A percentile compares a stretch with the other conserved stretches of the same genome.
Evolutionary conservation across 805 yeast genomes (phyloP).

Genomic region (Barnettozyma californica): DNA sequence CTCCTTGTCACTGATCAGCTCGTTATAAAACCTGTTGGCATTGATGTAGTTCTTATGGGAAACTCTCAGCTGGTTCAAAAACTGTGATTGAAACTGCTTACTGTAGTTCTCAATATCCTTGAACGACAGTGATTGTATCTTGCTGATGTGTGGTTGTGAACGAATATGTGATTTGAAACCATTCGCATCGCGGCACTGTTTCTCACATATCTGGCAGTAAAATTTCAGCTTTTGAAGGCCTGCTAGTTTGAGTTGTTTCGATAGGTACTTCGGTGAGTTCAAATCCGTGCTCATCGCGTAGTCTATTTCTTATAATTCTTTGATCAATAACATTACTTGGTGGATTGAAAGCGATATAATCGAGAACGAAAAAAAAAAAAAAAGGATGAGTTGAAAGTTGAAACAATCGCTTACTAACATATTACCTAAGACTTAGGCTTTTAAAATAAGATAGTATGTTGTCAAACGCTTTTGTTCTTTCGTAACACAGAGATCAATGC

Average conservation of each 20-base stretch:
- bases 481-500: background rate
- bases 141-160: constrained; percentile 71
- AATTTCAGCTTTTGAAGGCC: constrained; percentile 83
- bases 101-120: constrained; percentile 56
- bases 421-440: background rate
- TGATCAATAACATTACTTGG: no score
- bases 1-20: constrained; percentile 72
- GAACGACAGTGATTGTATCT: constrained; percentile 43
- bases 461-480: background rate
- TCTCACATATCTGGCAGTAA: constrained; percentile 88
- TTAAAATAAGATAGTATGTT: no score
- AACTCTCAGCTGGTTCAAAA: constrained; percentile 52
- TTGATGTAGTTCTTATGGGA: constrained; percentile 73
- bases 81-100: constrained; percentile 53
- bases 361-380: no score
- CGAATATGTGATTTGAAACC: constrained; percentile 89
- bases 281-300: constrained; percentile 6
- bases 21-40: constrained; percentile 87
- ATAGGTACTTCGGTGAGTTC: constrained; percentile 27
- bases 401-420: background rate
- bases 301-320: background rate
- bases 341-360: no score
- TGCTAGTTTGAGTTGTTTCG: constrained; percentile 71
- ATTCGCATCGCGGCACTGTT: constrained; percentile 94
- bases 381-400: background rate